phyloP scores from a whole-genome alignment of 163 green algal species.

The Scenedesmus sp. region DNA sequence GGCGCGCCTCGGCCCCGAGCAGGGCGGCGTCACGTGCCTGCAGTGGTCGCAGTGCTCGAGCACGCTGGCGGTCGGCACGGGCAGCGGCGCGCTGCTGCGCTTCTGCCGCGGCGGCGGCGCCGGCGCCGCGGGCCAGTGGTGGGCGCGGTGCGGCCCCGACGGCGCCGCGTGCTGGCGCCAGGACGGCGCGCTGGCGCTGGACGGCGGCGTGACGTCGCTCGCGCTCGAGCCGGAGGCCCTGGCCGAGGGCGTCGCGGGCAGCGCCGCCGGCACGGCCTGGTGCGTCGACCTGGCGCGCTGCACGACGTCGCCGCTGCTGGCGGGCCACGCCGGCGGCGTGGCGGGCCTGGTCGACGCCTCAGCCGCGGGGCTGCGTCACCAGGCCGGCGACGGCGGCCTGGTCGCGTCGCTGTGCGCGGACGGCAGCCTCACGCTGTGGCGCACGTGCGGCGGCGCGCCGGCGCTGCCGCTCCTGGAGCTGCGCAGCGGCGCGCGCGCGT shows the following conservation, averaged over 20 bases:
- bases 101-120: conserved; percentile 31
- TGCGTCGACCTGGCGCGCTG: conserved; percentile 12
- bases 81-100: conserved; percentile 6
- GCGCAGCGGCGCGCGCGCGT: background rate
- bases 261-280: conserved; percentile 24
- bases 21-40: conserved; percentile 16
- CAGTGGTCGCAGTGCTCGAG: conserved; percentile 16
- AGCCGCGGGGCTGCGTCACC: background rate
- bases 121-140: background rate
- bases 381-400: background rate
- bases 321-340: conserved; percentile 44
- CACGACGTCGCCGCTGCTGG: conserved; percentile 52
- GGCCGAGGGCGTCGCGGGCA: conserved; percentile 21
- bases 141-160: background rate
- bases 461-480: conserved; percentile 2
- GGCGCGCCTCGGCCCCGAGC: background rate
- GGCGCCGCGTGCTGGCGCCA: too few relatives aligned
- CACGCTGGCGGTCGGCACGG: conserved; percentile 26
- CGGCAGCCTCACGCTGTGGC: conserved; percentile 22
- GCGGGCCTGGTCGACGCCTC: conserved; percentile 14
- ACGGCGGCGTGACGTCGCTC: conserved; percentile 5
- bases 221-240: conserved; percentile 17
- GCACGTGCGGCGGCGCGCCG: background rate
- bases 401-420: conserved; percentile 23
- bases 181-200: conserved; percentile 18